These are phyloP conservation scores for Betula pendula DNA, from an alignment of 306 rosid species.

Conservation along the genomic window DNA sequence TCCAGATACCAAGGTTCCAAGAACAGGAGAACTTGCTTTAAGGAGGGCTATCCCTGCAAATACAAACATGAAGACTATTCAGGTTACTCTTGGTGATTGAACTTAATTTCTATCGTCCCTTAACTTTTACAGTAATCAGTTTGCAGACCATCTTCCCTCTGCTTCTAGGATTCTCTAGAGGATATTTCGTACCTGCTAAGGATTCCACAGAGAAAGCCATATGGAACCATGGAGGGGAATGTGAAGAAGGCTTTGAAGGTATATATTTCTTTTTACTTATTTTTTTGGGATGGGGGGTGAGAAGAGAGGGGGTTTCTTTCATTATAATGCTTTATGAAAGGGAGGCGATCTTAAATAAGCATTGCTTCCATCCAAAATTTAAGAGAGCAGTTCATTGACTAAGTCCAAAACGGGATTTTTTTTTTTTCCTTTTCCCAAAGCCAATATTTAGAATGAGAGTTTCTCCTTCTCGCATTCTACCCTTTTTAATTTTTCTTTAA, in stretches of 20 bases:
- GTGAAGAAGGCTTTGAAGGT: conserved; percentile 94
- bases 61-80: conserved; percentile 78
- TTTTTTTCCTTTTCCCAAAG: no score
- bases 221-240: conserved; percentile 93
- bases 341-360: background rate
- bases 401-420: background rate
- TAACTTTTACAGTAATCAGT: conserved; percentile 5
- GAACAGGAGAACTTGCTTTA: conserved; percentile 89
- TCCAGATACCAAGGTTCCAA: conserved; percentile 86
- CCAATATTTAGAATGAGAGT: background rate
- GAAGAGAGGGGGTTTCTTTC: background rate
- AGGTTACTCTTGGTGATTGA: conserved; percentile 47
- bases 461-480: background rate
- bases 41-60: conserved; percentile 92
- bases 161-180: conserved; percentile 72
- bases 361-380: background rate
- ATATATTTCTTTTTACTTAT: background rate
- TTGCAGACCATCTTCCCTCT: conserved; percentile 18
- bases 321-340: background rate
- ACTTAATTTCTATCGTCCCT: background rate
- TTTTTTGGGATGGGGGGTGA: background rate
- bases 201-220: conserved; percentile 95
- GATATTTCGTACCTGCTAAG: conserved; percentile 81
- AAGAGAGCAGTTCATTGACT: background rate
- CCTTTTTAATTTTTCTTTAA: no score